These are phyloP conservation scores for Cadophora sp. DNA, from an alignment of 2,329 filamentous ascomycete genomes.

Conservation along the genomic window DNA sequence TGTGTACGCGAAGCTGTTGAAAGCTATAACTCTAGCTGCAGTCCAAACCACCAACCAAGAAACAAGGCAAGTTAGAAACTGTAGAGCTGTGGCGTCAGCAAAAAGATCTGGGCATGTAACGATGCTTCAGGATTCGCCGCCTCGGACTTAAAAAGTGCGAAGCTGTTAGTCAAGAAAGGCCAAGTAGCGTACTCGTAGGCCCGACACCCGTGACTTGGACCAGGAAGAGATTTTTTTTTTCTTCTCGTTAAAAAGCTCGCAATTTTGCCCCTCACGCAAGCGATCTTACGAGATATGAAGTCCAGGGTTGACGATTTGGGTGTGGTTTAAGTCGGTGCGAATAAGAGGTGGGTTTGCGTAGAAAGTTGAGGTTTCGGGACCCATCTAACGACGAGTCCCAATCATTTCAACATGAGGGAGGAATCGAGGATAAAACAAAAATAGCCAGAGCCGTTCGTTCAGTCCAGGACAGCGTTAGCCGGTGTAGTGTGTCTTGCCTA, in stretches of 20 bases:
- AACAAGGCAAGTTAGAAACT: not conserved
- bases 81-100: conserved; percentile 8
- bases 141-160: not conserved
- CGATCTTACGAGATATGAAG: conserved; percentile 8
- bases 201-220: conserved; percentile 9
- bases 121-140: not conserved
- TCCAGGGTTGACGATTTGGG: not conserved
- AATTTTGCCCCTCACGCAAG: not conserved
- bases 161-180: conserved; percentile 1
- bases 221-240: not conserved
- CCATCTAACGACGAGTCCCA: not conserved
- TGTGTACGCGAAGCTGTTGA: not conserved
- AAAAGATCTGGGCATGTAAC: not conserved
- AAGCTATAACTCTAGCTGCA: conserved; percentile 4
- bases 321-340: not conserved
- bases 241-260: conserved; percentile 9
- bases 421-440: not conserved
- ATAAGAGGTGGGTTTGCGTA: too few species aligned
- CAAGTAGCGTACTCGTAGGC: not conserved
- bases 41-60: not conserved
- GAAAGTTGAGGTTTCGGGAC: too few species aligned
- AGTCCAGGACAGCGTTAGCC: not conserved
- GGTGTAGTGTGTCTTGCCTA: not conserved
- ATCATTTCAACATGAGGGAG: not conserved
- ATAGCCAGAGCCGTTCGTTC: not conserved